Evolutionary conservation across 1,139 yeast species (phyloP), one percentile per base, ranked within the genome.

Genomic region (Debaryomycetaceae sp.): DNA sequence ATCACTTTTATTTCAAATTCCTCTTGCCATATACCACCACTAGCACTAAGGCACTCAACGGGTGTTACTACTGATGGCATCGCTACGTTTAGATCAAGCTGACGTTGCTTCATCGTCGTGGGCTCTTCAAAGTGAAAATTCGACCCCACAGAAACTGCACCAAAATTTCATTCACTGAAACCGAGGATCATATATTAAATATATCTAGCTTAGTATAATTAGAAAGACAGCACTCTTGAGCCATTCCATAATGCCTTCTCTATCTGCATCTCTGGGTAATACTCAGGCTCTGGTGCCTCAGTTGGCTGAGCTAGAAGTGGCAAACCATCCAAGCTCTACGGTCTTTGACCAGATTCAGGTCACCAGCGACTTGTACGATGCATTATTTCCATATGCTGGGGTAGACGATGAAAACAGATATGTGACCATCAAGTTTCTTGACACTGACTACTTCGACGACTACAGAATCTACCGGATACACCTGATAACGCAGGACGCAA

Each of bases 381-480:
- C 63, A 41, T 48, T 73, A 36, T 73, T 70, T 51, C 72, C 72
- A 2, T 27, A 8, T 20, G 38, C 33, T 9, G 42, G 31, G 17
- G 31, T 27, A 11, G 31, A 27, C 4, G 31, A 27, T 8, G 34
- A 38, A 8, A 50, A 48, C 17, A 55, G 54, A 36, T 70, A 50
- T 47, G 64, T 69, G 1, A 54, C 67, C 48, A 60, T 72, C 39
- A 70, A 70, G 52, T 58, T 75, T 27, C 49, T 75, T 33, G 83
- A 82, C 0, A 65, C 75, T 1, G 74, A 69, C 44, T 60, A 60
- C 46, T 74, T 76, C 46, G 55, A 56, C 11, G 59, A 60, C 7
- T 69, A 60, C 53, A 63, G 63, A 45, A 54, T 78, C 13, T 72
- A 63, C 50, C 69, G 67, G 42, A 58, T 77, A n/a, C 55, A 62